Evolutionary conservation across 192 early-diverging fungal species (phyloP).

Genomic region (Entomortierella lignicola): DNA sequence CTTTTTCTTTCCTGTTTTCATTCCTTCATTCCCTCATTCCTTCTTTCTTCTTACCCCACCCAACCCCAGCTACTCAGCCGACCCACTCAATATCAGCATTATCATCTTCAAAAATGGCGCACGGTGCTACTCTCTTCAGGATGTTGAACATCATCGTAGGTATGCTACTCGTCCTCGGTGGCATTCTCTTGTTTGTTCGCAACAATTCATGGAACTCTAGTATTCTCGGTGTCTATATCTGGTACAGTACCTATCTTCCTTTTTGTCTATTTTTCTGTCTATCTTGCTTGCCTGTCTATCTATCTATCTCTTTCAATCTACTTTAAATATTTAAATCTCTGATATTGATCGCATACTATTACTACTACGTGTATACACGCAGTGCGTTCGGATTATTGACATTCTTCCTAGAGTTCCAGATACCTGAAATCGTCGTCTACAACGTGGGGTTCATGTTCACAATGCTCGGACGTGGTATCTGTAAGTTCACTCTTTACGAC

Average conservation of each 20-base stretch:
- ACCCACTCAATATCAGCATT: no score
- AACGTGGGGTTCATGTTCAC: slow-evolving; percentile 47
- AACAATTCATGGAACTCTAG: slow-evolving; percentile 41
- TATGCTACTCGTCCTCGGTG: slow-evolving; percentile 28
- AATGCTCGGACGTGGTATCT: slow-evolving; percentile 37
- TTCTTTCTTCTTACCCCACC: no score
- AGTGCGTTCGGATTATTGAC: slow-evolving; percentile 32
- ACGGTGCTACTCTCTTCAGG: slow-evolving; percentile 33
- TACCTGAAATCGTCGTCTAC: slow-evolving; percentile 31
- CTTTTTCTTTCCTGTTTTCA: no score
- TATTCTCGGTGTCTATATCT: slow-evolving; percentile 32
- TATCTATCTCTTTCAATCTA: no score
- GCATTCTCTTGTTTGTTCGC: slow-evolving; percentile 27
- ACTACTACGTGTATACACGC: no score
- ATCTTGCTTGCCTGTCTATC: background rate
- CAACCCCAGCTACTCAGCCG: no score
- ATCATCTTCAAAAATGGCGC: slow-evolving; percentile 34
- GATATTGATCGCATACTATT: no score
- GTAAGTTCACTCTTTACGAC: background rate
- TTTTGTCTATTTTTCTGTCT: slow-evolving; percentile 1
- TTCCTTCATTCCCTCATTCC: no score
- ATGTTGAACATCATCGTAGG: slow-evolving; percentile 30
- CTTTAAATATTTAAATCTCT: background rate
- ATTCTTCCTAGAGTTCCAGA: slow-evolving; percentile 27
- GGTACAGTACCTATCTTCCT: background rate